Evolutionary conservation across 192 early-diverging fungal species (phyloP), one percentile per base, ranked within the genome.

Genomic region (Backusella psychrophila): DNA sequence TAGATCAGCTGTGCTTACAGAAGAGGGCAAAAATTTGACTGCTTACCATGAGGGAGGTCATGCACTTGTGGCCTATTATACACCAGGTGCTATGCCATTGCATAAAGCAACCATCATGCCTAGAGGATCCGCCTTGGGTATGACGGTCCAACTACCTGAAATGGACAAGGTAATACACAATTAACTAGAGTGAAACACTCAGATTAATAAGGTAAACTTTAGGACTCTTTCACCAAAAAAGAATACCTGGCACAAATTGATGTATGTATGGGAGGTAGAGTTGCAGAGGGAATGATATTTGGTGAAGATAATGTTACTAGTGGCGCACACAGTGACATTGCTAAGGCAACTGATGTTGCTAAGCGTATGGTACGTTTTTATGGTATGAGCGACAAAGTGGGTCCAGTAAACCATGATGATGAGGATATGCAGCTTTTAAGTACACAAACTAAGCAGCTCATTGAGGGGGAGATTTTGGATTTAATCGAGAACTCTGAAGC

Each of bases 31-130:
- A 78, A 86, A 89, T 23, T 80, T 96, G 38, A 99, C 97, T 6
- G 97, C 98, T 1, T 99, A 98, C 78, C 98, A 99, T 81, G 98
- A 99, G 80, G 97, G 97, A 46, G 98, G 98, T 0, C 98, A 99
- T 82, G 92, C 98, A 0, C 83, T 99, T 42, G 96, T 97, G 1
- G 97, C 97, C 6, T 87, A 95, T 80, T 96, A 94, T 85, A 98
- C 96, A n/a, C 88, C 90, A 21, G 97, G 97, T 8, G 97, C 98
- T 7, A 93, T 94, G 88, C 95, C 97, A 35, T 79, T 99, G 74
- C 97, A 98, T 85, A 99, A 99, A 81, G 97, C 97, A 5, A 99
- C 98, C 1, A 95, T 99, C 31, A 98, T 99, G 83, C 98, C 97
- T 9, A 92, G 98, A 35, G 97, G 97, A 5, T 88, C 90, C 46